Evolutionary conservation across 768 basidiomycete genomes (phyloP), one percentile per base, ranked within the genome.

Genomic region (Favolaschia claudopus): DNA sequence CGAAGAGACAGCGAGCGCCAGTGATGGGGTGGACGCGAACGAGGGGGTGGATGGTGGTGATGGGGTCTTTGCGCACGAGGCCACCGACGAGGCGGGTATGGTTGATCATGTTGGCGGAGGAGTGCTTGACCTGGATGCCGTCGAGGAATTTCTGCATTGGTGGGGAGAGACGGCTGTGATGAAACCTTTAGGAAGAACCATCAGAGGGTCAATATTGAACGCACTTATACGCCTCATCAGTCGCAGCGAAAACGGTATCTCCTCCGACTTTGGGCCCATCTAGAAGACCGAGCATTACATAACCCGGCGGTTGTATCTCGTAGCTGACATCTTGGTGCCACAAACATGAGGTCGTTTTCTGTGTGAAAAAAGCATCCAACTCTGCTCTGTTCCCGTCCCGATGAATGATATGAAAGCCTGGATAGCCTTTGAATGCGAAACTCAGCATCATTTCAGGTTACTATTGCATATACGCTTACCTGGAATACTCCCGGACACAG

Each of bases 11-110:
- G 33, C 60, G 65, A 31, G 64, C 68, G 2, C 59, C 58, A 1
- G 72, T 73, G 5, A 73, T 66, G 14, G 72, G 70, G 40, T 73
- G 72, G 4, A 73, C 67, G n/a, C 70, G 69, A 15, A 73, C 60
- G n/a, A 73, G 60, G 1, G 71, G 72, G 48, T 74, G 72, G 14
- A 70, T 58, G 31, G 55, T 63, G 38, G 66, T 64, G 12, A 72
- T 61, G 12, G 70, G 67, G 31, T 69, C 72, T 36, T 70, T 69
- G n/a, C 71, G 63, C 33, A 71, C 64, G 15, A 70, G 66, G n/a
- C 69, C 70, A 2, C 69, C 68, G 1, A 59, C 53, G 12, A 59
- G 46, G 8, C 60, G 58, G 0, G 69, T 65, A 36, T 69, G 67
- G 27, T 64, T 64, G 37, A 69, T 68, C 66, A 69, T 70, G 51